Evolutionary conservation across 108 stramenopile species (phyloP), one percentile per base, ranked within the genome.

Genomic region (Fragilaria crotonensis): DNA sequence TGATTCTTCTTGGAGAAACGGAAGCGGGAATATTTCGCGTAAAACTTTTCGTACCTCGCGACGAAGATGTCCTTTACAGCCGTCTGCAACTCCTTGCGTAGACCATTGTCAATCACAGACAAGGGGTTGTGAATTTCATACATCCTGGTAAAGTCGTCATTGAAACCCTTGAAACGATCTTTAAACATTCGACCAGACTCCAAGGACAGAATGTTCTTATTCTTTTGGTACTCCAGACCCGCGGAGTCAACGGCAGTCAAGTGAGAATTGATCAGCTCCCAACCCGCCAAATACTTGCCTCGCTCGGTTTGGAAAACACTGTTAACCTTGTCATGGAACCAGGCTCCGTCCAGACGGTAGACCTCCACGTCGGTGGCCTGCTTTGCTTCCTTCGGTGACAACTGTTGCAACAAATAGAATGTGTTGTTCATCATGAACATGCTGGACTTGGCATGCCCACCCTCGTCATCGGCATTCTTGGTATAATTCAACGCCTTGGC

Each of bases 341-440:
- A 93, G 2, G 79, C 69, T 27, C 73, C 76, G 0, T 77, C 71
- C 41, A 93, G 87, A 2, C 76, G 68, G 51, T 79, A 83, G 32
- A 60, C 48, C 28, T 89, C 79, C 0, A 20, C 64, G 22, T 68
- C 64, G 4, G 70, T 51, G 9, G 49, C 62, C 1, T 11, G 28
- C 4, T 56, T 46, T 9, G 26, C 27, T 0, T 55, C 9, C 30
- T 64, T 44, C 4, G 77, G 79, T 18, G 85, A 84, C 18, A 93
- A 71, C 44, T 79, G 77, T 29, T 89, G 79, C 17, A 79, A 59
- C 4, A 93, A 44, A 51, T 87, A 93, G 53, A 80, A 87, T 0
- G 80, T 74, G 52, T 93, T 93, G 79, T 93, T 93, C 73, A 93
- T 83, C 80, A 93, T 76, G 67, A 93, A 93, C 52, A 93, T 68